Evolutionary conservation across 1,139 yeast genomes (phyloP), one percentile per base, ranked within the genome.

Genomic region (Debaryomyces fabryi): DNA sequence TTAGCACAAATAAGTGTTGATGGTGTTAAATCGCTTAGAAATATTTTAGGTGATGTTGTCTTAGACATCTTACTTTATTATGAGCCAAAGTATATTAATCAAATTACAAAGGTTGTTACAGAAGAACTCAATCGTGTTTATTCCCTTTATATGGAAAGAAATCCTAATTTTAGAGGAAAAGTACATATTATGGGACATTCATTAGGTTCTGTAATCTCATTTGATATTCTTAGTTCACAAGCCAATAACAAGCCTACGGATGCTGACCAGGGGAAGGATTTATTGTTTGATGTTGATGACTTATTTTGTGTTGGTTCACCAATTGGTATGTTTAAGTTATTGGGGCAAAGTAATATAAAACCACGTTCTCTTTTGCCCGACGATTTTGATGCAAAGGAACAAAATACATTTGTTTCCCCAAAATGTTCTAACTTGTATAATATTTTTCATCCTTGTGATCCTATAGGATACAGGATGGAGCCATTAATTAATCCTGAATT

Each of bases 181-280:
- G 85, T 91, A 0, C 91, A 92, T 58, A 65, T 93, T 2, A 72
- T 93, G 58, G 98, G 97, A 1, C 99, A 93, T 65, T 91, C 97
- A 0, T 69, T 93, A 24, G 99, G 99, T 0, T 86, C 96, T 15
- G 86, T 93, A 0, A 89, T 93, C 47, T 79, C 87, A 1, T 82
- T 89, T 56, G 99, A 93, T 64, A 74, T 93, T 34, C 65, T 91
- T 35, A 74, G 88, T 1, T 63, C 72, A 27, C 95, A 87, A 60
- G 82, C 83, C 1, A 64, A 67, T 41, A 58, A 64, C 48, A 46
- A 45, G 40, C 52, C 41, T n/a, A 54, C 40, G 41, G 44, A 59
- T 39, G 62, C 64, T 45, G 36, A 42, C 30, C 58, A 57, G 3
- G 55, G 50, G 21, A 62, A 61, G 20, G 74, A 76, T 34, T 71